phyloP scores from a whole-genome alignment of 306 rosid genomes.

The Crotalaria pallida region DNA sequence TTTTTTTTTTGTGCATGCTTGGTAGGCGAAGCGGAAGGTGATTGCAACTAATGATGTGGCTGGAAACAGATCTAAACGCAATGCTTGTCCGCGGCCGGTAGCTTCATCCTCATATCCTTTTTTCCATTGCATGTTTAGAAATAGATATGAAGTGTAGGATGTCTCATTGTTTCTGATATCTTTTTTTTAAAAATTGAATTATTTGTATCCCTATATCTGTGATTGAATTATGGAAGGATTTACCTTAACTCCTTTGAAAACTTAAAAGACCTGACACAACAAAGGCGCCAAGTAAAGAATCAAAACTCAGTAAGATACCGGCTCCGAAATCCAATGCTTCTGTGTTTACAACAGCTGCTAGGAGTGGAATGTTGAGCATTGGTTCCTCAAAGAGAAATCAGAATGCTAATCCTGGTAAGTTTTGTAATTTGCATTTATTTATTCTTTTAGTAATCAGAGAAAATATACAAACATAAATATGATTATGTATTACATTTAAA shows the following conservation, averaged over 20 bases:
- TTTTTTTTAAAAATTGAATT: neutral
- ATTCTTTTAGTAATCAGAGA: neutral
- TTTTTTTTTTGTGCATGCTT: constrained; percentile 2
- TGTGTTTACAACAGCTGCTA: constrained; percentile 26
- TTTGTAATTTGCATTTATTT: constrained; percentile 4
- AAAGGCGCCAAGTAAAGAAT: constrained; percentile 42
- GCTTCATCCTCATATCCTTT: constrained; percentile 85
- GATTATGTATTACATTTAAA: neutral
- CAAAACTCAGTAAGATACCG: constrained; percentile 41
- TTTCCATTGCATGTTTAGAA: constrained; percentile 19
- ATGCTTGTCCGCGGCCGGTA: constrained; percentile 55
- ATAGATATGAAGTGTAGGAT: neutral
- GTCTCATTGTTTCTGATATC: neutral
- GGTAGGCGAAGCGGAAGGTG: constrained; percentile 65
- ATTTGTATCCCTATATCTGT: constrained; percentile 12
- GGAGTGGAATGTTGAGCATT: constrained; percentile 32
- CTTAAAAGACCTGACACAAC: constrained; percentile 45
- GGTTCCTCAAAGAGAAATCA: constrained; percentile 46
- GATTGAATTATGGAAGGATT: constrained; percentile 16
- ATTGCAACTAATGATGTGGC: constrained; percentile 42
- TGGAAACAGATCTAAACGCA: constrained; percentile 58
- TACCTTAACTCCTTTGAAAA: constrained; percentile 61
- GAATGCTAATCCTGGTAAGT: constrained; percentile 48
- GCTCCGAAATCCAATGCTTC: constrained; percentile 41
- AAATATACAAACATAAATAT: neutral